These are phyloP conservation scores for Trebouxiophyceae sp. DNA, from an alignment of 163 green algal species.

Conservation along the genomic window DNA sequence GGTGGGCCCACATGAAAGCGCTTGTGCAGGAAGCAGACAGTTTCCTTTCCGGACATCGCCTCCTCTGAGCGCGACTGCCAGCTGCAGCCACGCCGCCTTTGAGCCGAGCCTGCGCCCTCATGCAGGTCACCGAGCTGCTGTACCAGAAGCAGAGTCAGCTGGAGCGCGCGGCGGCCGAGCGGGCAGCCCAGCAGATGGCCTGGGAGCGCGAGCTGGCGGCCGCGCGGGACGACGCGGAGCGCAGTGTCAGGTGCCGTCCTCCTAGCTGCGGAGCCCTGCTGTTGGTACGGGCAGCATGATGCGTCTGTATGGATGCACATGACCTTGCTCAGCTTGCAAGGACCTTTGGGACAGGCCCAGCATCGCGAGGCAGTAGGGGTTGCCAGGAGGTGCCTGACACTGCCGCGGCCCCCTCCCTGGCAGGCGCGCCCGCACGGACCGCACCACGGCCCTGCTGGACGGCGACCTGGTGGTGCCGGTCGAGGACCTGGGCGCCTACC, in stretches of 20 bases:
- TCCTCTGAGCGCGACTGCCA: too few relatives aligned
- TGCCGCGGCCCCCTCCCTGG: too few relatives aligned
- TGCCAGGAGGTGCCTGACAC: too few relatives aligned
- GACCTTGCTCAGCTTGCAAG: neutral
- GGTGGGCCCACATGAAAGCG: too few relatives aligned
- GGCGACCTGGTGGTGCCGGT: conserved; percentile 62
- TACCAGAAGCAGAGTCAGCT: conserved; percentile 67
- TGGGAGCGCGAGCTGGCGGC: conserved; percentile 46
- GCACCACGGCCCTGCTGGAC: neutral
- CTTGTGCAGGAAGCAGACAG: too few relatives aligned
- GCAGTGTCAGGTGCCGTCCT: conserved; percentile 3
- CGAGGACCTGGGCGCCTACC: conserved; percentile 63
- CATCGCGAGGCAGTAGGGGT: too few relatives aligned
- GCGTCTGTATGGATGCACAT: neutral
- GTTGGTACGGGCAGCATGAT: neutral
- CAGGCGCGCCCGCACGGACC: conserved; percentile 4
- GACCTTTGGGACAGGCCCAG: conserved; percentile 6
- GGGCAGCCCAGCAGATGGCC: conserved; percentile 45
- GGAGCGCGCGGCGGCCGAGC: conserved; percentile 51
- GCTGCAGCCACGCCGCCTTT: too few relatives aligned
- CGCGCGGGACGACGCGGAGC: conserved; percentile 24
- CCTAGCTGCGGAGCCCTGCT: conserved; percentile 1
- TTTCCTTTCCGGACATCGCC: too few relatives aligned
- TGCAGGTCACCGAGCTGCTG: conserved; percentile 55
- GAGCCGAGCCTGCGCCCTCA: too few relatives aligned